Base-by-base conservation (phyloP, 257 asterid genomes). In the Buddleja alternifolia region DNA sequence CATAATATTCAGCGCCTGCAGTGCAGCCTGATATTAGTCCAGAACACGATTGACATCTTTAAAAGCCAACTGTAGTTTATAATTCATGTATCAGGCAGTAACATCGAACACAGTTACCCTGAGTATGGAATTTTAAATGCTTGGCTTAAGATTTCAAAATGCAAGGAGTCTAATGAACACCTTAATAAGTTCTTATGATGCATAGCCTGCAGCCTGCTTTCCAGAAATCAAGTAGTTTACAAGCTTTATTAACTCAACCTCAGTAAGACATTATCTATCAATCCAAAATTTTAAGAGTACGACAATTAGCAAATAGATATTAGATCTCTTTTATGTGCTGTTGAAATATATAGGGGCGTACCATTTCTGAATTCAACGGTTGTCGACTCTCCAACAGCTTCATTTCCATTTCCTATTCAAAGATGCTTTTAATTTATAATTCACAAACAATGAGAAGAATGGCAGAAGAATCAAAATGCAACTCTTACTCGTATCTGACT, bases 381-480 rank as follows among this genome's bases (percentile, higher is more conserved):
- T 85, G 87, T 65, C 69, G 88, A 69, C 89, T 88, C 87, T 93
- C 97, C 74, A 93, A 69, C 72, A 93, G 84, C 91, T 88, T 88
- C 85, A 48, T 85, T 83, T 93, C 99, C 90, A 83, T 84, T 75
- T 90, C 99, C 99, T 93, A 68, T 66, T 73, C 72, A 73, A 69
- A 59, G 46, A 44, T 8, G 71, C 62, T 60, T 47, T 40, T 32
- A 48, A 70, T 62, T 63, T 60, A 74, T 32, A 75, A 25, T 32
- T 17, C 56, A 46, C 21, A 69, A 59, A 62, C 36, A 66, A 40
- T 44, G 66, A 69, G 32, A 23, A 57, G 48, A 46, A 15, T 39
- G n/a, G 48, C 34, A 19, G 12, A 63, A 47, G 54, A 78, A 63
- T 37, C 24, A 66, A 60, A 74, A 48, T 32, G 51, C 42, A 77